phyloP scores from a whole-genome alignment of 495 filamentous ascomycete genomes.

The Geoglossum glabrum region DNA sequence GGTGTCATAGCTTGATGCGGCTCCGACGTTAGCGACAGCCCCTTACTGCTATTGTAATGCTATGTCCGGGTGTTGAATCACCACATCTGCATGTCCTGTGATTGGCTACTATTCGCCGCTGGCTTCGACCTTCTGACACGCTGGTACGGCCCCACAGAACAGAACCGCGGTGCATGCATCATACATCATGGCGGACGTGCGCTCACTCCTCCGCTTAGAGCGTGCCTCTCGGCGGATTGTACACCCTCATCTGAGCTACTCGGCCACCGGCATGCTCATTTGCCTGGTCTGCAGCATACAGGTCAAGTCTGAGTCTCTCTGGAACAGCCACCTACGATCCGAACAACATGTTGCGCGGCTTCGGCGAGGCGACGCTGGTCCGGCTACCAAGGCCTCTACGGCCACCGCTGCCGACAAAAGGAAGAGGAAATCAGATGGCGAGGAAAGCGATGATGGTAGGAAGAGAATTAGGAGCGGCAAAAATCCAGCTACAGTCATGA shows the following conservation, averaged over 20 bases:
- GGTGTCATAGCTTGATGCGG: no score
- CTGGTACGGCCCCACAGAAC: no score
- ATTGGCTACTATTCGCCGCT: no score
- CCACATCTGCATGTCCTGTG: no score
- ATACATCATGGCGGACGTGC: slow-evolving; percentile 66
- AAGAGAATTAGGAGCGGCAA: slow-evolving; percentile 1
- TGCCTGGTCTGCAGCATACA: slow-evolving; percentile 37
- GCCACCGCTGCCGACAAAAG: slow-evolving; percentile 23
- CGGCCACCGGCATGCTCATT: slow-evolving; percentile 35
- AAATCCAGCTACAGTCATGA: slow-evolving; percentile 8
- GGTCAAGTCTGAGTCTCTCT: slow-evolving; percentile 39
- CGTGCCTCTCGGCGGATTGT: slow-evolving; percentile 54
- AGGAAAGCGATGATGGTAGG: slow-evolving; percentile 9
- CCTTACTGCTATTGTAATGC: no score
- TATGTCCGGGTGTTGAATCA: no score
- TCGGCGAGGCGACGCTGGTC: slow-evolving; percentile 3
- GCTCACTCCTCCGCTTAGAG: slow-evolving; percentile 63
- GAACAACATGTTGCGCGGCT: slow-evolving; percentile 22
- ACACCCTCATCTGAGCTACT: slow-evolving; percentile 41
- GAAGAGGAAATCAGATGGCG: slow-evolving; percentile 37
- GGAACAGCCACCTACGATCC: slow-evolving; percentile 35
- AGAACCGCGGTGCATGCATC: no score
- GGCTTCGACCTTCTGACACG: no score
- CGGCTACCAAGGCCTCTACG: slow-evolving; percentile 10
- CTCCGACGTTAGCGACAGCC: no score